Conservation (phyloP, 1,284 basidiomycete genomes). For the Sporisorium graminicola region DNA sequence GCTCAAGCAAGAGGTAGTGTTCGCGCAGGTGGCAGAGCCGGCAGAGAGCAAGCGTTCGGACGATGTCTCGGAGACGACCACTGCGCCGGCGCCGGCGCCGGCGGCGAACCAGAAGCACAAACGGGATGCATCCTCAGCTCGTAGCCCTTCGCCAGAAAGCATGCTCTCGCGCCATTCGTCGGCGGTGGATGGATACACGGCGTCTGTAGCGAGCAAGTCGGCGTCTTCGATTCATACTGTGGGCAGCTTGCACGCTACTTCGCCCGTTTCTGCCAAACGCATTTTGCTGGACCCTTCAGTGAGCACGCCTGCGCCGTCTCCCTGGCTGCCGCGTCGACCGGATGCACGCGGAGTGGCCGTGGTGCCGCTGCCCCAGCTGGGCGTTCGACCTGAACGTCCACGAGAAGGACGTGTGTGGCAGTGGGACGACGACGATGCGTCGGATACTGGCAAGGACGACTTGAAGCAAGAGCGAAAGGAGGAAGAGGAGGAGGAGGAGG, state of each 20-base stretch:
- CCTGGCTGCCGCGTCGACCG: constrained; percentile 61
- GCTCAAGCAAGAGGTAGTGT: constrained; percentile 23
- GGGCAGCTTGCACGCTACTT: constrained; percentile 17
- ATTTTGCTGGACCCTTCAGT: constrained; percentile 50
- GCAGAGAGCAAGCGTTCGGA: constrained; percentile 8
- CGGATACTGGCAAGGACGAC: constrained; percentile 25
- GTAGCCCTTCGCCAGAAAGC: constrained; percentile 41
- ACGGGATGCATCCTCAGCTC: background rate
- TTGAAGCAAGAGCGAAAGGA: constrained; percentile 3
- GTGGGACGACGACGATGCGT: constrained; percentile 52
- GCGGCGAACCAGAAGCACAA: background rate
- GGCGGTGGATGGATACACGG: constrained; percentile 30
- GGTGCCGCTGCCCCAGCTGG: constrained; percentile 65
- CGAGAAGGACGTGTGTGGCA: constrained; percentile 64
- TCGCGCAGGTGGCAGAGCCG: constrained; percentile 14
- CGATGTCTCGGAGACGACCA: background rate
- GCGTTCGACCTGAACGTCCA: constrained; percentile 61
- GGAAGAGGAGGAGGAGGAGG: constrained; percentile 49
- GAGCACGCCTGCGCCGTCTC: constrained; percentile 61
- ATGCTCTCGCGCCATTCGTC: constrained; percentile 36
- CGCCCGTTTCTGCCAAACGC: constrained; percentile 33
- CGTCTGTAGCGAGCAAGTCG: constrained; percentile 39
- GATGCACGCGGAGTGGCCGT: constrained; percentile 63
- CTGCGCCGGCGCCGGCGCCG: background rate
- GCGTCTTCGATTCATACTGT: constrained; percentile 29